phyloP scores from a whole-genome alignment of 106 monocot genomes.

The Dendrobium nobile region DNA sequence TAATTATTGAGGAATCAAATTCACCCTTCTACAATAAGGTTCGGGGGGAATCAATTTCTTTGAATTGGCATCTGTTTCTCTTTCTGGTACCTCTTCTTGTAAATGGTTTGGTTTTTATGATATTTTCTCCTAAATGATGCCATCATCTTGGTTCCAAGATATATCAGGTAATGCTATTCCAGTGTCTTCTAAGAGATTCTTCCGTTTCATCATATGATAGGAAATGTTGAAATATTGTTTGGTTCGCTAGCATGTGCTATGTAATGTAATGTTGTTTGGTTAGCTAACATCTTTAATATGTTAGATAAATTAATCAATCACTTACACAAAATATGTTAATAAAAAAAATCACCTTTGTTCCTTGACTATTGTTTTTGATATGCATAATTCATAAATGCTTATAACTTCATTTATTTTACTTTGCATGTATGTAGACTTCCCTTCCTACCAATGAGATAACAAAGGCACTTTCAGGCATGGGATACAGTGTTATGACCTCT shows the following conservation, averaged over 20 bases:
- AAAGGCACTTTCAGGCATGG: constrained; percentile 29
- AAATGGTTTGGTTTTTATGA: not conserved
- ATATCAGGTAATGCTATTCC: not conserved
- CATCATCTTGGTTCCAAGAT: not conserved
- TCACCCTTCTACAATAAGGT: too few species aligned
- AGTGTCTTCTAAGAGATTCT: not conserved
- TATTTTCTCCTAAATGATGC: not conserved
- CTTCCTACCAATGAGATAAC: constrained; percentile 41
- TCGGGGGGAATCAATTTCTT: too few species aligned
- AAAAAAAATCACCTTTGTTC: not conserved
- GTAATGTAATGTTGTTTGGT: not conserved
- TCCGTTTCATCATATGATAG: not conserved
- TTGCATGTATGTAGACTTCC: constrained; percentile 29
- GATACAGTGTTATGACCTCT: constrained; percentile 40
- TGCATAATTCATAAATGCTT: not conserved
- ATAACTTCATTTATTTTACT: not conserved
- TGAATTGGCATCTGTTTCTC: too few species aligned
- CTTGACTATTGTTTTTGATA: not conserved
- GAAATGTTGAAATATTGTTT: not conserved
- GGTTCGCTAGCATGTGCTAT: not conserved
- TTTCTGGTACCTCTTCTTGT: too few species aligned
- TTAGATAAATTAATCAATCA: not conserved
- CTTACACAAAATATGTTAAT: not conserved
- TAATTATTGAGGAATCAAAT: too few species aligned
- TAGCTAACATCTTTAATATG: not conserved